These are phyloP conservation scores for Corylus heterophylla DNA, from an alignment of 306 rosid genomes.

Conservation along the genomic window DNA sequence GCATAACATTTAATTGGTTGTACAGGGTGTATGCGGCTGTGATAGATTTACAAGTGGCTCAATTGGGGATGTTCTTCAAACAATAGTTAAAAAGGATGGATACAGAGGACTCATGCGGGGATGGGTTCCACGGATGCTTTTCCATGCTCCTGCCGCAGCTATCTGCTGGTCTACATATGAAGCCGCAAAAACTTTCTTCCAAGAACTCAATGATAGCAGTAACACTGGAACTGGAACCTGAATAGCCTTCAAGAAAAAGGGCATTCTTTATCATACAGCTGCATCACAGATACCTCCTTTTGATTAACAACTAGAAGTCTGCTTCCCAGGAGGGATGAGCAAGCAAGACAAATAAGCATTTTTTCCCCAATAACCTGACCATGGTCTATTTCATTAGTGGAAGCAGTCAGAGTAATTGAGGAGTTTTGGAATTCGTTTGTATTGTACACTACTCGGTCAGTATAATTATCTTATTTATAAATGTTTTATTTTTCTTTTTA, in stretches of 20 bases:
- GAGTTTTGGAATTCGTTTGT: conserved; percentile 23
- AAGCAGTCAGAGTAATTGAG: conserved; percentile 27
- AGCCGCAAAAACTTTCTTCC: conserved; percentile 80
- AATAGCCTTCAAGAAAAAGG: conserved; percentile 14
- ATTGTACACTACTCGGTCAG: conserved; percentile 30
- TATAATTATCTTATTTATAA: conserved; percentile 17
- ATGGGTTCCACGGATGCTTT: conserved; percentile 96
- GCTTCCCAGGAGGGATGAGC: conserved; percentile 25
- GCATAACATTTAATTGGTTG: conserved; percentile 15
- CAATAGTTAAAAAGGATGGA: conserved; percentile 83
- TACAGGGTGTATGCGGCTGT: conserved; percentile 95
- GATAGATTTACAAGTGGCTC: conserved; percentile 89
- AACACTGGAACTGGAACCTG: conserved; percentile 45
- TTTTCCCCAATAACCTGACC: conserved; percentile 25
- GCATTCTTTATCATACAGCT: conserved; percentile 33
- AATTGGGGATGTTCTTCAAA: conserved; percentile 63
- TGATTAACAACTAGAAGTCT: conserved; percentile 7
- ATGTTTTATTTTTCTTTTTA: background rate
- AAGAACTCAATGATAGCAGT: conserved; percentile 47
- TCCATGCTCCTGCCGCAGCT: conserved; percentile 98
- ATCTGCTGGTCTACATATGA: conserved; percentile 99
- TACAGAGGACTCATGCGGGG: conserved; percentile 86
- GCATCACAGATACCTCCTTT: conserved; percentile 26
- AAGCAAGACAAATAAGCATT: conserved; percentile 15
- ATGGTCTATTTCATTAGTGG: conserved; percentile 30